Base-by-base conservation (phyloP, 805 yeast genomes). In the Metschnikowia santaceciliae region DNA sequence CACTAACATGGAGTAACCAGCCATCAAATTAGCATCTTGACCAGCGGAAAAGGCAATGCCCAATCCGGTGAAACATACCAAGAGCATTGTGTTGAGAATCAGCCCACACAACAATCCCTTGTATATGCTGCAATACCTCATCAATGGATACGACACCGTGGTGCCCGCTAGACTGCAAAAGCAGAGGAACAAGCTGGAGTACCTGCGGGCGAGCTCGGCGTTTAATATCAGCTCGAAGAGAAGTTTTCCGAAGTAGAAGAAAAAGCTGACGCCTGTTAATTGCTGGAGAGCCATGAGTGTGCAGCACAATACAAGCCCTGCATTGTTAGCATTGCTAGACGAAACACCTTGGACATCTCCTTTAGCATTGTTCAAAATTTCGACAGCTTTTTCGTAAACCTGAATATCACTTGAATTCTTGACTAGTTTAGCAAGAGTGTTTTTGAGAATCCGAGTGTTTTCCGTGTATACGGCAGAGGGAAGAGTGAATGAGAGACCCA, bases 191-290 rank as follows among this genome's bases (percentile, higher is more conserved):
- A 61, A 54, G n/a, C 54, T 47, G n/a, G 56, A 52, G 14, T 49
- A 44, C 14, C 41, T 46, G 1, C 45, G 46, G 17, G 51, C 26
- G n/a, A 30, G 48, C 2, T 13, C 17, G 40, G 19, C 11, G 4
- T 36, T 17, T 6, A 48, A 17, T 13, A 53, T 41, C 50, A 30
- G 42, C 26, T 58, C 52, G 52, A 65, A 64, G 26, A 68, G 54
- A 2, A 57, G 40, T 17, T 59, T 58, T 15, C 69, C 67, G 42
- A 59, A 70, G 52, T 68, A 69, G 37, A 70, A 68, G 42, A 66
- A 67, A 45, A 64, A 68, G 43, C 65, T 66, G 20, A 66, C 68
- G 2, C 72, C 73, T 2, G 71, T 63, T 34, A 68, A 56, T 49
- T 69, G 74, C 57, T 68, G 73, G 45, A 66, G 61, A n/a, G 59